Base-by-base conservation (phyloP, 352 stramenopile species). In the Phytophthora multivora region DNA sequence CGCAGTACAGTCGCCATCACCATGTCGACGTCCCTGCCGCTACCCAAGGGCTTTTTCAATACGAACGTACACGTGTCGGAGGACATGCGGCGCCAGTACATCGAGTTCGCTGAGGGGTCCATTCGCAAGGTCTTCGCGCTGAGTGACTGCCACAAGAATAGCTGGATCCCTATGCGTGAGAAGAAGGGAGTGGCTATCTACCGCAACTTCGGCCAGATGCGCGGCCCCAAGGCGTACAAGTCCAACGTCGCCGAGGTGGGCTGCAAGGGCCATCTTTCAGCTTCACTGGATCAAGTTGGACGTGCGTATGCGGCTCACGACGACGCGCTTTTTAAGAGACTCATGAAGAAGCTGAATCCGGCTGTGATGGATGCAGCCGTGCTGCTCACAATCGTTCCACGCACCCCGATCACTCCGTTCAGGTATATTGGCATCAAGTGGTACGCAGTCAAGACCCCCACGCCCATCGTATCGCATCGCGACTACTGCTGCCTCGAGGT, bases 381-480 rank as follows among this genome's bases (percentile, higher is more conserved):
- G 54, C 65, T 96, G 21, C 69, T 78, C 51, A 96, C 79, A 4
- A 79, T 96, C 55, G 80, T 96, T 25, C 87, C 87, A 39, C 77
- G 87, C 54, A 88, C 85, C 23, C 73, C 83, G 36, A 55, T 82
- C 45, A 73, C 81, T 38, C 87, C 87, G 2, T 94, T 83, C 59
- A 76, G 85, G 18, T 96, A 96, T 66, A 91, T 96, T 49, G 87
- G 87, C 41, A 83, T 96, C 70, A 93, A 94, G 67, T 96, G 87
- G 87, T 94, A 90, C 59, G 85, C 82, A 10, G 74, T 94, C 63
- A 91, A 91, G 57, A 92, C 86, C 40, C 79, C 85, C 13, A 93
- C 81, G 46, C 84, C 83, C 50, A 82, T 93, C 40, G 84, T 94
- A 16, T 89, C 85, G 13, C 83, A 91, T 45, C 83, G 87, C 36